A percentile compares a stretch with the other conserved stretches of the same genome.
Evolutionary conservation across 495 filamentous ascomycete genomes (phyloP).

Genomic region (Aspergillus funiculosus): DNA sequence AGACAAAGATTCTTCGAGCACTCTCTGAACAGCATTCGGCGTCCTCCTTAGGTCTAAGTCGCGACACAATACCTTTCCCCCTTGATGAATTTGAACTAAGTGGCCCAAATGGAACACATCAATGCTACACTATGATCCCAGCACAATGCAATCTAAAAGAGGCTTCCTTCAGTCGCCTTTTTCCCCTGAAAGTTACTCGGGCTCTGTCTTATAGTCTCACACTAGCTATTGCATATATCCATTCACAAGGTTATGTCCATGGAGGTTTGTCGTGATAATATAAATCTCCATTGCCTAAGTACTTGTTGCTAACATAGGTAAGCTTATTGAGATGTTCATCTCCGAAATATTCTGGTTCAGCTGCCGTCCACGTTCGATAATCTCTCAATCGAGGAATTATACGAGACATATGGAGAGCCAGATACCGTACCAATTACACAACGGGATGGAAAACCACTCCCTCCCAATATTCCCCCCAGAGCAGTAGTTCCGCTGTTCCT

Average conservation of each 20-base stretch:
- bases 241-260: conserved; percentile 33
- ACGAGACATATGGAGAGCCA: conserved; percentile 27
- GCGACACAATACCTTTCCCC: conserved; percentile 9
- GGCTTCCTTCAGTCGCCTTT: conserved; percentile 22
- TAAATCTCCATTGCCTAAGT: too few species aligned
- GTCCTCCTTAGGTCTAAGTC: conserved; percentile 14
- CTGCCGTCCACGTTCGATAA: conserved; percentile 26
- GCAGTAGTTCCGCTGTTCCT: conserved; percentile 29
- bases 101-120: conserved; percentile 29
- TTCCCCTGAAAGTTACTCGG: conserved; percentile 27
- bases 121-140: conserved; percentile 22
- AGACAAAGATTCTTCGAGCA: conserved; percentile 23
- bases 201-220: conserved; percentile 23
- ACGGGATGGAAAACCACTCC: conserved; percentile 13
- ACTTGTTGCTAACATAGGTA: too few species aligned
- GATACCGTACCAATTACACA: conserved; percentile 17
- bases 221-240: conserved; percentile 29
- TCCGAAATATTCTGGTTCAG: conserved; percentile 33
- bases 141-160: conserved; percentile 28
- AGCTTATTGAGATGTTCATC: conserved; percentile 35
- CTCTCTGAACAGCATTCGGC: conserved; percentile 17
- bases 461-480: conserved; percentile 20
- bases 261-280: conserved; percentile 31
- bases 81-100: conserved; percentile 28
- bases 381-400: conserved; percentile 27